Evolutionary conservation across 371 early-diverging fungal species (phyloP).

Genomic region (Rhizomucor miehei): DNA sequence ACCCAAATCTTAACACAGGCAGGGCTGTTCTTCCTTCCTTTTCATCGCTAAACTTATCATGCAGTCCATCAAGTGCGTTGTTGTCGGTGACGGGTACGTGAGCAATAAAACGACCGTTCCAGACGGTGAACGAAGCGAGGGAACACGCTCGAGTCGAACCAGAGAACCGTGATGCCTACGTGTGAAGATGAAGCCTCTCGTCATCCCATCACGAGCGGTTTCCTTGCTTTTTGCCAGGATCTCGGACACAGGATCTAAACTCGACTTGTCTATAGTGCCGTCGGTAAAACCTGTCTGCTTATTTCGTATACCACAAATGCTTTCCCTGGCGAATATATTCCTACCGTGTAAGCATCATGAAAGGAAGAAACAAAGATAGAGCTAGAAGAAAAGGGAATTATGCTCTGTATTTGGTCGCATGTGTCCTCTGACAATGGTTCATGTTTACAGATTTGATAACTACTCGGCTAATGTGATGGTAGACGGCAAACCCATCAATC

Average conservation of each 20-base stretch:
- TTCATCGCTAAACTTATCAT: slow-evolving; percentile 37
- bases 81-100: slow-evolving; percentile 94
- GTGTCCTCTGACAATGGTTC: background rate
- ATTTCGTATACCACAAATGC: slow-evolving; percentile 78
- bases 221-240: background rate
- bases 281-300: slow-evolving; percentile 79
- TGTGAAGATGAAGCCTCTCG: background rate
- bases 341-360: slow-evolving; percentile 63
- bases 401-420: background rate
- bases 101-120: background rate
- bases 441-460: slow-evolving; percentile 63
- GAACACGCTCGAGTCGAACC: background rate
- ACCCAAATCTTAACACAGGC: too few species aligned
- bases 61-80: slow-evolving; percentile 99
- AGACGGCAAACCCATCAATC: slow-evolving; percentile 74
- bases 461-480: slow-evolving; percentile 82
- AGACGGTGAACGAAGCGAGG: background rate
- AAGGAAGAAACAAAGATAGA: too few species aligned
- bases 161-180: background rate
- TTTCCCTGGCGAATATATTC: slow-evolving; percentile 78
- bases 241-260: background rate
- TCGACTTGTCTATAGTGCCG: slow-evolving; percentile 50
- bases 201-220: background rate
- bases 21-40: background rate
- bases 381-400: too few species aligned